Evolutionary conservation across 495 filamentous ascomycete genomes (phyloP).

Genomic region (Neurospora discreta): DNA sequence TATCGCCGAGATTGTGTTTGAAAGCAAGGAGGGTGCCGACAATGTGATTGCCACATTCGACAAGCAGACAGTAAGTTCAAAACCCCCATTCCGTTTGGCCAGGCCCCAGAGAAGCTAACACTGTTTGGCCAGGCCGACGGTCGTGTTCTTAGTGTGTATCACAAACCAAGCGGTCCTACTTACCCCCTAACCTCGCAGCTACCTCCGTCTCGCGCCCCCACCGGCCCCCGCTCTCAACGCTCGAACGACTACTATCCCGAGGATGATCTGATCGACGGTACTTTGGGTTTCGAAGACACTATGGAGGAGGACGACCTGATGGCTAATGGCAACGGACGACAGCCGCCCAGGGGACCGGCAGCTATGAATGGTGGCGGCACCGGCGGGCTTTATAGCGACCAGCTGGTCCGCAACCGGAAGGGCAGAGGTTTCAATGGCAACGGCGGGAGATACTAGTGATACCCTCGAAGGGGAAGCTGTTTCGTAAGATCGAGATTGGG

Average conservation of each 20-base stretch:
- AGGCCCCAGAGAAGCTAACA: not conserved
- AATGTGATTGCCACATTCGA: conserved; percentile 75
- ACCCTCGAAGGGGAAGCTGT: not conserved
- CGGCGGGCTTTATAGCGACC: conserved; percentile 17
- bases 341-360: conserved; percentile 7
- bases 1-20: conserved; percentile 76
- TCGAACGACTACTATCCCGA: conserved; percentile 4
- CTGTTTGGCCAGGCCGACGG: conserved; percentile 59
- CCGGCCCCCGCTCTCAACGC: conserved; percentile 22
- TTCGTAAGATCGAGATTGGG: not conserved
- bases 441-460: conserved; percentile 2
- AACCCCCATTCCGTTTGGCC: not conserved
- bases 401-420: conserved; percentile 15
- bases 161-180: conserved; percentile 34
- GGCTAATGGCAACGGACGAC: conserved; percentile 3
- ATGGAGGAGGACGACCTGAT: conserved; percentile 33
- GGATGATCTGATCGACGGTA: conserved; percentile 46
- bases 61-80: conserved; percentile 61
- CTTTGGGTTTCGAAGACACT: conserved; percentile 48
- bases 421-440: conserved; percentile 23
- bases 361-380: not conserved
- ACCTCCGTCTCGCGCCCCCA: conserved; percentile 10
- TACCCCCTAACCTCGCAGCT: conserved; percentile 4
- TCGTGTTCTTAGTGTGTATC: conserved; percentile 63
- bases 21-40: conserved; percentile 66